These are phyloP conservation scores for Daldinia childiae DNA, from an alignment of 495 filamentous ascomycete genomes.

Conservation along the genomic window DNA sequence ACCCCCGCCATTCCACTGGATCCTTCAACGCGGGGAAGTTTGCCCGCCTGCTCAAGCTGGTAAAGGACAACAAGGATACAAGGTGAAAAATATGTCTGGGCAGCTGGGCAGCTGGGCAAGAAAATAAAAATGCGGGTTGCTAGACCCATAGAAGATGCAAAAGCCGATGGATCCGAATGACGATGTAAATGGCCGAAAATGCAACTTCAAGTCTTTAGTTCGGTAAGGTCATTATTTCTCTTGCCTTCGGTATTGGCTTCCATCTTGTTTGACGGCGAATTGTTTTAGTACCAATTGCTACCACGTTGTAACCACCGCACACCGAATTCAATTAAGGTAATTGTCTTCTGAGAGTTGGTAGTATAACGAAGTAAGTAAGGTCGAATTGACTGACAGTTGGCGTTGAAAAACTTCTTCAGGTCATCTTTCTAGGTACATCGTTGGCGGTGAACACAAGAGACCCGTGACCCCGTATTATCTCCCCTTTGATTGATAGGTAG, in stretches of 20 bases:
- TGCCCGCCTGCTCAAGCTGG: neutral
- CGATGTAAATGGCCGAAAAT: conserved; percentile 1
- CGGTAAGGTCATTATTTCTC: neutral
- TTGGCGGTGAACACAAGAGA: neutral
- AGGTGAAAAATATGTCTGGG: neutral
- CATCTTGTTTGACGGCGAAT: neutral
- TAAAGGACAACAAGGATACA: neutral
- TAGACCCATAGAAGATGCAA: neutral
- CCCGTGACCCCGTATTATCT: neutral
- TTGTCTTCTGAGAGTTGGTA: neutral
- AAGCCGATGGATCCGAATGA: conserved; percentile 2
- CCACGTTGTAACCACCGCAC: neutral
- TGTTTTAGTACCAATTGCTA: neutral
- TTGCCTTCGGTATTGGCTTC: neutral
- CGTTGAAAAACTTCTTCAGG: neutral
- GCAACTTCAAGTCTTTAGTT: neutral
- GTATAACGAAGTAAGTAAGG: neutral
- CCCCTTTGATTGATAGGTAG: conserved; percentile 14
- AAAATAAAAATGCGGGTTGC: neutral
- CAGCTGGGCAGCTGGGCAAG: neutral
- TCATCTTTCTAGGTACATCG: neutral
- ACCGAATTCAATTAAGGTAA: neutral
- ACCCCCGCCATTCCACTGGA: neutral
- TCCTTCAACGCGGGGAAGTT: conserved; percentile 6
- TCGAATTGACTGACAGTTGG: neutral